These are phyloP conservation scores for Amesomyces nigricolor DNA, from an alignment of 2,329 filamentous ascomycete species.

Conservation along the genomic window DNA sequence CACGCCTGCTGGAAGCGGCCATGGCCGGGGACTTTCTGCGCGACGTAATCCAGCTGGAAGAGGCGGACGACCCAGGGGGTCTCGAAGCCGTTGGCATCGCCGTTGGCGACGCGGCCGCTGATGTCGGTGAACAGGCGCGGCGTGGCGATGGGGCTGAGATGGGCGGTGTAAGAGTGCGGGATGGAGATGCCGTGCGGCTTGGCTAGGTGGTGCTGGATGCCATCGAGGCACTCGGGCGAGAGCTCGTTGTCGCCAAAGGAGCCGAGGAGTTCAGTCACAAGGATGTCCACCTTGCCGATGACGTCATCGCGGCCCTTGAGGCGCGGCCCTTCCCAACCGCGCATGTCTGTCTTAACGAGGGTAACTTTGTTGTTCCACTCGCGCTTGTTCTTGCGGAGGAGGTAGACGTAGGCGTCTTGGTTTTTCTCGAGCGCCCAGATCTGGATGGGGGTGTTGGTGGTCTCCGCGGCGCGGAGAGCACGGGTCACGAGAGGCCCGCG, in stretches of 20 bases:
- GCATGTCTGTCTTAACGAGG: slow-evolving; percentile 95
- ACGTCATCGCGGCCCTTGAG: slow-evolving; percentile 38
- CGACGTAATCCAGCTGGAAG: slow-evolving; percentile 81
- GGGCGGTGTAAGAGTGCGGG: slow-evolving; percentile 86
- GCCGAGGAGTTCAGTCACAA: slow-evolving; percentile 88
- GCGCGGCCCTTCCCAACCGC: slow-evolving; percentile 82
- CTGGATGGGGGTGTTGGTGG: slow-evolving; percentile 70
- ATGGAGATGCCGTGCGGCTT: slow-evolving; percentile 83
- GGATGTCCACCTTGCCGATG: slow-evolving; percentile 71
- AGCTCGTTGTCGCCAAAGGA: slow-evolving; percentile 97
- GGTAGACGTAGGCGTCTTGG: slow-evolving; percentile 90
- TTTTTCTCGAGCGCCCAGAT: slow-evolving; percentile 97
- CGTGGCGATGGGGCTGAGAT: slow-evolving; percentile 84
- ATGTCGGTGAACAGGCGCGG: slow-evolving; percentile 84
- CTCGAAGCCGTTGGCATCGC: slow-evolving; percentile 70
- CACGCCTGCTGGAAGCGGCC: slow-evolving; percentile 68
- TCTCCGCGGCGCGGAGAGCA: slow-evolving; percentile 72
- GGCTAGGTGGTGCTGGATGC: slow-evolving; percentile 83
- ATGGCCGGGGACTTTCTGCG: slow-evolving; percentile 54
- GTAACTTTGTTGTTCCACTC: slow-evolving; percentile 78
- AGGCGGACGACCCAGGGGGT: slow-evolving; percentile 94
- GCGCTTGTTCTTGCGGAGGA: slow-evolving; percentile 76
- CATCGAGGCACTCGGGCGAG: slow-evolving; percentile 88
- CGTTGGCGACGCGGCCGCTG: slow-evolving; percentile 46
- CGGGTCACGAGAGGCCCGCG: slow-evolving; percentile 87